Evolutionary conservation across 495 filamentous ascomycete genomes (phyloP), one percentile per base, ranked within the genome.

Genomic region (Parachaetomium inaequale): DNA sequence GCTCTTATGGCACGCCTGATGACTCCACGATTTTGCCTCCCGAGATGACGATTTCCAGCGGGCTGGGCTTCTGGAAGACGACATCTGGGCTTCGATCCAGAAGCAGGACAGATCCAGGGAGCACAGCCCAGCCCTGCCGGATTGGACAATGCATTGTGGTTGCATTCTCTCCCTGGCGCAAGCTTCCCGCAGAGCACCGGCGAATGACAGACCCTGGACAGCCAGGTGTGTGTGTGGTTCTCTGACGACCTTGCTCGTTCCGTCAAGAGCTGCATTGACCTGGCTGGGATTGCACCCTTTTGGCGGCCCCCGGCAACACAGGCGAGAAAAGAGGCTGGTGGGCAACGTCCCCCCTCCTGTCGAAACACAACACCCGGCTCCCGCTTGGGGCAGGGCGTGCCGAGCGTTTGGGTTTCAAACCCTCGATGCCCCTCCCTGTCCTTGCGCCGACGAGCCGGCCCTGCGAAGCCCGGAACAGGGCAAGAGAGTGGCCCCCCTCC

Each of bases 371-470:
- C 58, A 43, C 47, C 19, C 42, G 19, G 19, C n/a, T 40, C 15
- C 31, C 34, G 23, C 32, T 28, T 36, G 40, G 21, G n/a, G 34
- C 51, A 38, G 21, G 59, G 15, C 31, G 28, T 49, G 52, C 52
- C 59, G 52, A 31, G 40, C 42, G 52, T 55, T 49, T 63, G 55
- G 55, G 55, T 54, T 59, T 63, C 62, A 63, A 59, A 28, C 59
- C 38, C 51, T 38, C 51, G 26, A 47, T 26, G 21, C 26, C 50
- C 47, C 36, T 17, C 34, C 23, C 38, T 42, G 14, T 47, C 32
- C 7, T 23, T 29, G 28, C 31, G 15, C 19, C 23, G 25, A 34
- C 26, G 4, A 36, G 23, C n/a, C 57, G 7, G 32, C 32, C 45
- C 32, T 51, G 32, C 28, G 23, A 43, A n/a, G 10, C 17, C 55